phyloP scores from a whole-genome alignment of 305 asterid species.

The Fraxinus velutina region DNA sequence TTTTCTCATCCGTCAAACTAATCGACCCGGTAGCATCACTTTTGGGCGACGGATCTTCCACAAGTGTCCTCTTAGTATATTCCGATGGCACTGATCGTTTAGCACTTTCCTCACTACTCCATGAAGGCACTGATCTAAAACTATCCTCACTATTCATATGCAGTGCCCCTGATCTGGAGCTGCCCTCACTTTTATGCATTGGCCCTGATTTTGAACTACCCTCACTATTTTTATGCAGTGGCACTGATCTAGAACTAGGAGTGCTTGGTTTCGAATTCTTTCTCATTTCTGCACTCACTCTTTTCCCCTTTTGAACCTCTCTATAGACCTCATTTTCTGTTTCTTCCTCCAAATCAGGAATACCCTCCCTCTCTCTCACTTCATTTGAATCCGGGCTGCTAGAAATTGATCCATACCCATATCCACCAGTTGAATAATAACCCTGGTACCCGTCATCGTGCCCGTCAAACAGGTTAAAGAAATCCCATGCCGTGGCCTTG shows the following conservation, averaged over 20 bases:
- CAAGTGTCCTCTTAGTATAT: conserved; percentile 26
- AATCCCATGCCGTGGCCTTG: conserved; percentile 72
- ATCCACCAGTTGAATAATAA: conserved; percentile 37
- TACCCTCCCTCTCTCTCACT: conserved; percentile 94
- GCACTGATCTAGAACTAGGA: conserved; percentile 34
- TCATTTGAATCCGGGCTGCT: conserved; percentile 89
- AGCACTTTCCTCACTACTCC: conserved; percentile 48
- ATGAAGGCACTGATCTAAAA: conserved; percentile 33
- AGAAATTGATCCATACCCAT: conserved; percentile 43
- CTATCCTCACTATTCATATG: conserved; percentile 11
- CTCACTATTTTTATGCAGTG: conserved; percentile 12
- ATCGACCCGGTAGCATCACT: conserved; percentile 44
- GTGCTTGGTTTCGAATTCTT: conserved; percentile 37
- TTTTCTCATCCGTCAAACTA: conserved; percentile 50
- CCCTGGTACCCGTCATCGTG: conserved; percentile 40
- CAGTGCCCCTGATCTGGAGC: conserved; percentile 25
- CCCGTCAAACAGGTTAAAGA: conserved; percentile 65
- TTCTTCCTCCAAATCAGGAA: conserved; percentile 97
- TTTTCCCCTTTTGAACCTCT: conserved; percentile 39
- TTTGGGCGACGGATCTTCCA: conserved; percentile 24
- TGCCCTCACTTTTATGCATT: conserved; percentile 35
- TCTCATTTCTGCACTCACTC: conserved; percentile 30
- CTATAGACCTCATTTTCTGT: conserved; percentile 63
- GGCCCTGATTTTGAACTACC: conserved; percentile 35
- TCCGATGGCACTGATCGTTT: conserved; percentile 36